Conservation (phyloP, 331 rosid species). For the Malus hybrid region DNA sequence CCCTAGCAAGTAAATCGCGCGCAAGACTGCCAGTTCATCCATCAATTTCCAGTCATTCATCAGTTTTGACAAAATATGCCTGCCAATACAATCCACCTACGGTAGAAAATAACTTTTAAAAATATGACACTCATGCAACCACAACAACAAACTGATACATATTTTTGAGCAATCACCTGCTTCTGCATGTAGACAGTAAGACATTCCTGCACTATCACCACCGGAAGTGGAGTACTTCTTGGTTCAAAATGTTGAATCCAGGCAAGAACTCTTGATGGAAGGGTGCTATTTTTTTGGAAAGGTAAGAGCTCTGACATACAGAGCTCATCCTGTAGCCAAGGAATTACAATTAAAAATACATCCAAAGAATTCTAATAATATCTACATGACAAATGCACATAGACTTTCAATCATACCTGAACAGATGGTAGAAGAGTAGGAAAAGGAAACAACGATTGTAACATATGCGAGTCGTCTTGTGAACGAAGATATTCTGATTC, state of each 20-base stretch:
- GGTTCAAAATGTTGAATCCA: constrained; percentile 79
- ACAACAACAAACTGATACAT: constrained; percentile 5
- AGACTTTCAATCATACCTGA: constrained; percentile 46
- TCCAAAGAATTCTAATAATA: constrained; percentile 7
- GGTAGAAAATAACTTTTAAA: constrained; percentile 13
- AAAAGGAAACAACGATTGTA: constrained; percentile 78
- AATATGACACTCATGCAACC: constrained; percentile 8
- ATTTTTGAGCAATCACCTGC: constrained; percentile 50
- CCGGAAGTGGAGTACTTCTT: constrained; percentile 67
- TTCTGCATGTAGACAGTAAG: constrained; percentile 63
- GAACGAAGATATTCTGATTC: constrained; percentile 58
- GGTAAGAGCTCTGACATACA: constrained; percentile 80
- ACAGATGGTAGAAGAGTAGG: constrained; percentile 80
- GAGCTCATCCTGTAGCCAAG: constrained; percentile 61
- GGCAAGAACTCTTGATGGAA: constrained; percentile 72
- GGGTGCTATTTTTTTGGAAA: constrained; percentile 92
- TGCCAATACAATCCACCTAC: constrained; percentile 87
- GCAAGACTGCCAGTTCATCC: constrained; percentile 91
- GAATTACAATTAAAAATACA: constrained; percentile 16
- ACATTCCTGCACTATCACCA: constrained; percentile 84
- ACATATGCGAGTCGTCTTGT: constrained; percentile 49
- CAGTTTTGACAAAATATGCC: constrained; percentile 69
- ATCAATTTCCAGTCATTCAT: constrained; percentile 96
- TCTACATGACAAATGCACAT: constrained; percentile 7
- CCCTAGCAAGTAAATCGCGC: constrained; percentile 92